Percentiles rank a stretch among this genome's conserved stretches.
phyloP scores from a whole-genome alignment of 768 basidiomycete species.

The Infundibulicybe gibba region DNA sequence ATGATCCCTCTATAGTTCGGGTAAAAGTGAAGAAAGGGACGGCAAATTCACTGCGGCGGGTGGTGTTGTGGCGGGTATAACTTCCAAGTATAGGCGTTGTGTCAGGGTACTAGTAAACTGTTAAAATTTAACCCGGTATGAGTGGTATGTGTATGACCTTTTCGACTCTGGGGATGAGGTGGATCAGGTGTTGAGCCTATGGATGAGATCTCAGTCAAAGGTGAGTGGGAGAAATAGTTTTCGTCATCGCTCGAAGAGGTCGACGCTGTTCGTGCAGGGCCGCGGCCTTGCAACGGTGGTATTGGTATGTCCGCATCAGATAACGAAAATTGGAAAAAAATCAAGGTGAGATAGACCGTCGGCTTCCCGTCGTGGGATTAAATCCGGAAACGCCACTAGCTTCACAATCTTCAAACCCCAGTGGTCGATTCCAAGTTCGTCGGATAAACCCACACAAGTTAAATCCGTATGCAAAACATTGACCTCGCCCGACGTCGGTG shows the following conservation, averaged over 20 bases:
- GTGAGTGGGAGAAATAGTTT: conserved; percentile 62
- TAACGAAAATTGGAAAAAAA: not conserved
- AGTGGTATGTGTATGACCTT: conserved; percentile 18
- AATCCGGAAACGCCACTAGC: conserved; percentile 72
- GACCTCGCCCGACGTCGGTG: conserved; percentile 57
- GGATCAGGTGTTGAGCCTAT: too few relatives aligned
- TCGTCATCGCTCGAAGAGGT: conserved; percentile 39
- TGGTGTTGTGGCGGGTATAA: too few relatives aligned
- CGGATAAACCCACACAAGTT: conserved; percentile 71
- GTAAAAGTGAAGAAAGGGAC: conserved; percentile 83
- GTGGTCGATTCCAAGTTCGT: conserved; percentile 57
- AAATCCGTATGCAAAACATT: conserved; percentile 65
- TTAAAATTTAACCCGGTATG: too few relatives aligned
- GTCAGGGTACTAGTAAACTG: not conserved
- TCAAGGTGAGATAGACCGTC: not conserved
- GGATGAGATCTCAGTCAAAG: conserved; percentile 32
- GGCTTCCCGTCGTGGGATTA: conserved; percentile 29
- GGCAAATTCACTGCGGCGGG: conserved; percentile 2
- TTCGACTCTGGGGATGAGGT: conserved; percentile 37
- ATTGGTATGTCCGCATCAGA: not conserved
- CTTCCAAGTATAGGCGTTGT: too few relatives aligned
- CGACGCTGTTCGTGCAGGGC: not conserved
- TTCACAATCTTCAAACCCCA: conserved; percentile 80
- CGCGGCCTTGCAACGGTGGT: too few relatives aligned
- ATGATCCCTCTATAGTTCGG: conserved; percentile 71